Base-by-base conservation (phyloP, 1,139 yeast species). In the Kodamaea sp. region DNA sequence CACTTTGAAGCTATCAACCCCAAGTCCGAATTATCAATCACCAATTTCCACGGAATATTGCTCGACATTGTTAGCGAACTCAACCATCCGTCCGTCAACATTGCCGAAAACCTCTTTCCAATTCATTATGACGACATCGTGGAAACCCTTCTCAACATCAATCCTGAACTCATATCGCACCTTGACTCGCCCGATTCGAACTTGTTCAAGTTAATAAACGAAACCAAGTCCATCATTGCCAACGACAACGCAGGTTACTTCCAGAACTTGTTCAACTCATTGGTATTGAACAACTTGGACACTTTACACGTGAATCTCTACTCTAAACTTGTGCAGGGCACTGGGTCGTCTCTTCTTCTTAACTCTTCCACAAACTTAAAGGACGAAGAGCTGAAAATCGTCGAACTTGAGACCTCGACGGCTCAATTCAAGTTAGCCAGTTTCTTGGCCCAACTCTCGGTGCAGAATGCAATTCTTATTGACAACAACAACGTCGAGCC, bases 1-100 rank as follows among this genome's bases (percentile, higher is more conserved):
- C 81, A 80, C 26, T 88, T 89, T 56, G 76, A 70, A 16, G 66
- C 66, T 14, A 66, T 86, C 24, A 80, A 78, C 47, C 95, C 96
- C 22, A 76, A 89, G 45, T 76, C 84, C 15, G 90, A 83, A 47
- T 59, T 89, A 34, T 61, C 83, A 1, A 59, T 82, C 15, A 76
- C 70, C 19, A 82, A 83, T 42, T 80, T 89, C 51, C 74, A 45
- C 32, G 37, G 34, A 27, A 38, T 54, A 13, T 44, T 56, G 37
- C 33, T 36, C 28, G 50, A 48, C 22, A 45, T 55, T 22, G 42
- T 43, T 29, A 29, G 34, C 24, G 59, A 52, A 20, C 38, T 47
- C n/a, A 28, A 22, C 22, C 32, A 26, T 13, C 16, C 34, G 5
- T 44, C 57, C 28, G 33, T 46, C 12, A 49, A 60, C 31, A 51